phyloP scores from a whole-genome alignment of 2,329 filamentous ascomycete species.

The Apiospora pterosperma region DNA sequence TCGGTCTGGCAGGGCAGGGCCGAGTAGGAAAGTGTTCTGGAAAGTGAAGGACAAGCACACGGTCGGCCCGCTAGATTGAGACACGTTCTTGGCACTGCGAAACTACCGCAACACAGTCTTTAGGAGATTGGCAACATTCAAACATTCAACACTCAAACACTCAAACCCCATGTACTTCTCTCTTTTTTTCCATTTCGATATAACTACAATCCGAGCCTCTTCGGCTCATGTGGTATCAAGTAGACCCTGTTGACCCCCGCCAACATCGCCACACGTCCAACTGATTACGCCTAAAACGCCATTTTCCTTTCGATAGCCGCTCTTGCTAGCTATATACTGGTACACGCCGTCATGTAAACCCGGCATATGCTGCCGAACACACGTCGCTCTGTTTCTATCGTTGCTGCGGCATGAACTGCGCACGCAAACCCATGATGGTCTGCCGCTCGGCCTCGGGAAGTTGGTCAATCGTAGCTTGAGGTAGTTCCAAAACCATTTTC shows the following conservation, averaged over 20 bases:
- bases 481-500: conserved; percentile 76
- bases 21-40: too few species aligned
- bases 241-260: conserved; percentile 1
- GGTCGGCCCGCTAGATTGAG: too few species aligned
- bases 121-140: background rate
- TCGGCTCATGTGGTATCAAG: background rate
- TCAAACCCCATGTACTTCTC: background rate
- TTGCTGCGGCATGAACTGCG: conserved; percentile 42
- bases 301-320: background rate
- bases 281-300: background rate
- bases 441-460: conserved; percentile 71
- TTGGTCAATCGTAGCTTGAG: conserved; percentile 75
- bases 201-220: background rate
- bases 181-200: background rate
- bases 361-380: background rate
- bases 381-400: background rate
- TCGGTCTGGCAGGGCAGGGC: too few species aligned
- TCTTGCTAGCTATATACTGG: background rate
- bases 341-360: background rate
- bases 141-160: background rate
- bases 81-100: too few species aligned
- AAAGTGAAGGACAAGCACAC: too few species aligned
- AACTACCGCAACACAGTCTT: too few species aligned
- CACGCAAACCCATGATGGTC: conserved; percentile 76
- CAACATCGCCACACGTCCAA: background rate